These are phyloP conservation scores for Inga laurina DNA, from an alignment of 306 rosid genomes.

Conservation along the genomic window DNA sequence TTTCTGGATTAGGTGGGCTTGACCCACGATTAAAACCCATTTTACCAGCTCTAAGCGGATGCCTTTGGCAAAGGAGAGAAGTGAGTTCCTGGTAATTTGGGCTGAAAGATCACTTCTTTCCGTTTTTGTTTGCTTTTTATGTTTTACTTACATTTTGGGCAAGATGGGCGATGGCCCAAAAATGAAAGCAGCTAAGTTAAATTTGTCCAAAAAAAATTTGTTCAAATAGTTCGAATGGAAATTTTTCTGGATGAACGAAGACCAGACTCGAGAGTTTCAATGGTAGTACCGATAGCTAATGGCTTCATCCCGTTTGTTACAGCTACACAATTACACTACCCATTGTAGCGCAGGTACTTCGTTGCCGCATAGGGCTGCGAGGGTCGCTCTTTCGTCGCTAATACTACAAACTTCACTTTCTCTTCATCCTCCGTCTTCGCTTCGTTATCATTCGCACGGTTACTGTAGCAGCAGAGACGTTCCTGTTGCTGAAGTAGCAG, in stretches of 20 bases:
- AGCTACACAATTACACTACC: background rate
- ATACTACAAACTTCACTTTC: slow-evolving; percentile 17
- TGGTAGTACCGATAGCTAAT: background rate
- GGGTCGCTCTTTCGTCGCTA: slow-evolving; percentile 6
- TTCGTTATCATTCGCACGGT: slow-evolving; percentile 16
- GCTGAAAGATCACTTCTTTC: too few species aligned
- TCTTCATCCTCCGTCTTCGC: background rate
- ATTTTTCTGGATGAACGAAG: background rate
- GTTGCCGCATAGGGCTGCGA: slow-evolving; percentile 15
- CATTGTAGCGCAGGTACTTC: background rate
- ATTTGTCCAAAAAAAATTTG: too few species aligned
- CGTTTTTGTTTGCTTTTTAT: too few species aligned
- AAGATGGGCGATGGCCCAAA: too few species aligned
- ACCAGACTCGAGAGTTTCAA: background rate
- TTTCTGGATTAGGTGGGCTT: too few species aligned
- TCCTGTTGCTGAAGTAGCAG: slow-evolving; percentile 25
- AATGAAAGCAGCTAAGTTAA: too few species aligned
- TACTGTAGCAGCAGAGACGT: slow-evolving; percentile 21
- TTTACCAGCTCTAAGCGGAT: too few species aligned
- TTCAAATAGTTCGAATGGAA: too few species aligned
- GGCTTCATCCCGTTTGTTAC: background rate
- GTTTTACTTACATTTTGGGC: too few species aligned
- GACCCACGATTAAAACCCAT: too few species aligned
- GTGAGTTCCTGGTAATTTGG: too few species aligned
- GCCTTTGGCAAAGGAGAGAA: too few species aligned